Evolutionary conservation across 2,329 filamentous ascomycete genomes (phyloP), one percentile per base, ranked within the genome.

Genomic region (Ceratocystis harringtonii): DNA sequence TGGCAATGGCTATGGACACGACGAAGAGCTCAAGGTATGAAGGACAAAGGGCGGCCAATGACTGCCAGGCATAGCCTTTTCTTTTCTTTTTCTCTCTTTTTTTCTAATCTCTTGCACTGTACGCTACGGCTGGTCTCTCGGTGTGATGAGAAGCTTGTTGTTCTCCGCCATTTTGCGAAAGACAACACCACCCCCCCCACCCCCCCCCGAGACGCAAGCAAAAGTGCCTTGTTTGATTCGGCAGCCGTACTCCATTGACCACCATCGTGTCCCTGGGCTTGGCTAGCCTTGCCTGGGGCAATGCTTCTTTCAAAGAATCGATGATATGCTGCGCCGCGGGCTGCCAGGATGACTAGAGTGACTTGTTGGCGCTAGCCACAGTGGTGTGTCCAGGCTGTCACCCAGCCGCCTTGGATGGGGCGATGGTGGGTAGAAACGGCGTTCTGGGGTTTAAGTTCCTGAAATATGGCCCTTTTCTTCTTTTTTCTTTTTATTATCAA

Each of bases 241-340:
- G 92, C 88, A 10, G 88, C 89, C 62, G 78, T 85, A 2, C 80
- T 95, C 36, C 36, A 67, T 86, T 94, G 30, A 84, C 90, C 69
- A 88, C 85, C 57, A 91, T 95, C 69, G 89, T 94, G 74, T 12
- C 12, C 10, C 36, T 41, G 12, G 83, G 85, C n/a, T 81, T 95
- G 6, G 89, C 95, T 60, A 81, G 82, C 64, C 84, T 84, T 36
- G 86, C 91, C 68, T 86, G 88, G 64, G 79, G 80, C 62, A 83
- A 88, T 69, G 82, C 82, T 36, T 77, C 80, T 32, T 81, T 88
- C 66, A 78, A 81, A 66, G 80, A 84, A 66, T 85, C 95, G 68
- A 83, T 82, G 68, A 82, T 82, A 30, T 65, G 92, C 94, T 70
- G 82, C 83, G 5, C 79, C 80, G 45, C 84, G 90, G 28, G 87